phyloP scores from a whole-genome alignment of 2,329 filamentous ascomycete genomes.

The Cladosporium sphaerospermum region DNA sequence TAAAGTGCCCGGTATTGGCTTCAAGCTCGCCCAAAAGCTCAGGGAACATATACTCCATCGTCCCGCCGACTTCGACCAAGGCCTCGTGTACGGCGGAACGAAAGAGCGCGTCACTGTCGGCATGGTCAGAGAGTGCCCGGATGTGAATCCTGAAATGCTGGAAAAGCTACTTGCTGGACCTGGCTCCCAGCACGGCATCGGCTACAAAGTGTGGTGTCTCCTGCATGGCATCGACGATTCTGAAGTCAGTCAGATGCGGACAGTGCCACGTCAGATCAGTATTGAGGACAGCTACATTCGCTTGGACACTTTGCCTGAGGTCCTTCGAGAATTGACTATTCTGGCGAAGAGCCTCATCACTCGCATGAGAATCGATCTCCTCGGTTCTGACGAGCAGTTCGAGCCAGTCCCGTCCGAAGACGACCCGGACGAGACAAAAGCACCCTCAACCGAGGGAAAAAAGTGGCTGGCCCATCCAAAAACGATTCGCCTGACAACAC shows the following conservation, averaged over 20 bases:
- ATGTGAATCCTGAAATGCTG: constrained; percentile 58
- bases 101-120: constrained; percentile 57
- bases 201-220: constrained; percentile 66
- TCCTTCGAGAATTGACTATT: constrained; percentile 61
- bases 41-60: constrained; percentile 53
- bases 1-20: constrained; percentile 79
- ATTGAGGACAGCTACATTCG: constrained; percentile 87
- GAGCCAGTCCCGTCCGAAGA: neutral
- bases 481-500: constrained; percentile 73
- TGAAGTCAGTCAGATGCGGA: constrained; percentile 64
- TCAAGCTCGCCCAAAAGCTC: constrained; percentile 65
- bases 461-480: constrained; percentile 75
- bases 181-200: constrained; percentile 65
- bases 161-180: constrained; percentile 64
- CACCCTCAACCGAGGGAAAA: constrained; percentile 15
- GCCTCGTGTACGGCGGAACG: constrained; percentile 44
- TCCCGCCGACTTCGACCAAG: constrained; percentile 37
- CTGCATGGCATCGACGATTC: constrained; percentile 73
- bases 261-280: constrained; percentile 79
- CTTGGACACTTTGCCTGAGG: constrained; percentile 57
- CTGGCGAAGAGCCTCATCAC: constrained; percentile 65
- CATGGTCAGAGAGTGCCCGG: constrained; percentile 57
- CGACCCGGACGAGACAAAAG: constrained; percentile 26
- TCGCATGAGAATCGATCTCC: constrained; percentile 72
- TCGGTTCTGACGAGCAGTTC: constrained; percentile 45